Percentiles rank a stretch among this genome's conserved stretches.
Evolutionary conservation across 164 flowering plant genomes (phyloP).

Genomic region (Echeveria elegans): DNA sequence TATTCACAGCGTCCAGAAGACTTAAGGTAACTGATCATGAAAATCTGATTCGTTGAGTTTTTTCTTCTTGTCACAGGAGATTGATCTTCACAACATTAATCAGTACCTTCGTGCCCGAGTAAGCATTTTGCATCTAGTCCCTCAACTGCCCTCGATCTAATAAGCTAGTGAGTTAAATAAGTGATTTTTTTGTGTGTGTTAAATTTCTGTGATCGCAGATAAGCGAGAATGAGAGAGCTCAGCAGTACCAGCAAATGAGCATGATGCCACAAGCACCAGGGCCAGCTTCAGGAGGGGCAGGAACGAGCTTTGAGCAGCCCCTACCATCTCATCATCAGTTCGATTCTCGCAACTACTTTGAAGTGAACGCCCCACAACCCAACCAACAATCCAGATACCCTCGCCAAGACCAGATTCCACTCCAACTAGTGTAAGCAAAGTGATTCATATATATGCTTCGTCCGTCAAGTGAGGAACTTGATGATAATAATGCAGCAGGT

Average conservation of each 20-base stretch:
- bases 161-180: neutral
- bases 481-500: neutral
- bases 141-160: too few species aligned
- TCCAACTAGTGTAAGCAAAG: neutral
- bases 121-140: neutral
- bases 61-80: neutral
- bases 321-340: constrained; percentile 1
- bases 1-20: neutral
- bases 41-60: neutral
- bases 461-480: neutral
- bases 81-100: constrained; percentile 3
- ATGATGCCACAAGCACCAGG: neutral
- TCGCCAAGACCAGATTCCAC: constrained; percentile 5
- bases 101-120: neutral
- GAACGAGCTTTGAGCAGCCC: constrained; percentile 1
- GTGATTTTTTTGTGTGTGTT: neutral
- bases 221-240: neutral
- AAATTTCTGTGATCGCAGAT: neutral
- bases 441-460: neutral
- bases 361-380: neutral
- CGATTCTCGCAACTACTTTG: neutral
- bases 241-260: neutral
- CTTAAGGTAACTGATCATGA: neutral
- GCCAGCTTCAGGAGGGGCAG: neutral
- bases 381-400: neutral